These are phyloP conservation scores for Asterochloris sp. DNA, from an alignment of 139 green algal genomes.

Conservation along the genomic window DNA sequence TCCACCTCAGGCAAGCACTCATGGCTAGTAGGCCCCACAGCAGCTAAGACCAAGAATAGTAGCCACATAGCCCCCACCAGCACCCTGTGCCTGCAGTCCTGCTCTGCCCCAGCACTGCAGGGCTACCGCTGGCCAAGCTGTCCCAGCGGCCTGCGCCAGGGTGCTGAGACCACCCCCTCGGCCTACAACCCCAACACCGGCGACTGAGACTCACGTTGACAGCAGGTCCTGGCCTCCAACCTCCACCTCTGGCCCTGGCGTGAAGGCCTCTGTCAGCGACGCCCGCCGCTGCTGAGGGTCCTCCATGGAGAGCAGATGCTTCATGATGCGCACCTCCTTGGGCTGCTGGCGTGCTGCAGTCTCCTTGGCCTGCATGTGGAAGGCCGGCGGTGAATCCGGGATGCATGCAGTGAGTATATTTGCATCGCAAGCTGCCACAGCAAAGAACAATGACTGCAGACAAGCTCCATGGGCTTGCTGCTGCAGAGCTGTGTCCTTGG, in stretches of 20 bases:
- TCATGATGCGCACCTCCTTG: slow-evolving; percentile 83
- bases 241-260: slow-evolving; percentile 28
- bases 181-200: background rate
- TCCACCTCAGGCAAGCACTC: too few relatives aligned
- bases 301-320: slow-evolving; percentile 65
- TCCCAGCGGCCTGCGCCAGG: background rate
- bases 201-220: slow-evolving; percentile 13
- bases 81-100: background rate
- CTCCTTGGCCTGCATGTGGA: slow-evolving; percentile 51
- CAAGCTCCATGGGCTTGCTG: too few relatives aligned
- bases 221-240: slow-evolving; percentile 40
- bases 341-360: slow-evolving; percentile 59
- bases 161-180: too few relatives aligned
- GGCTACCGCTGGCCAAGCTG: background rate
- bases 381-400: too few relatives aligned
- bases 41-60: background rate
- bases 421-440: too few relatives aligned
- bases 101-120: background rate
- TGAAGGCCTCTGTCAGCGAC: slow-evolving; percentile 65
- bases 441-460: too few relatives aligned
- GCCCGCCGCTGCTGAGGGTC: slow-evolving; percentile 40
- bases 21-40: too few relatives aligned
- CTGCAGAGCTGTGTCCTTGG: too few relatives aligned
- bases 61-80: background rate
- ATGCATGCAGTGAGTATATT: too few relatives aligned